phyloP scores from a whole-genome alignment of 2,329 filamentous ascomycete species.

The Venturiaceae sp. region DNA sequence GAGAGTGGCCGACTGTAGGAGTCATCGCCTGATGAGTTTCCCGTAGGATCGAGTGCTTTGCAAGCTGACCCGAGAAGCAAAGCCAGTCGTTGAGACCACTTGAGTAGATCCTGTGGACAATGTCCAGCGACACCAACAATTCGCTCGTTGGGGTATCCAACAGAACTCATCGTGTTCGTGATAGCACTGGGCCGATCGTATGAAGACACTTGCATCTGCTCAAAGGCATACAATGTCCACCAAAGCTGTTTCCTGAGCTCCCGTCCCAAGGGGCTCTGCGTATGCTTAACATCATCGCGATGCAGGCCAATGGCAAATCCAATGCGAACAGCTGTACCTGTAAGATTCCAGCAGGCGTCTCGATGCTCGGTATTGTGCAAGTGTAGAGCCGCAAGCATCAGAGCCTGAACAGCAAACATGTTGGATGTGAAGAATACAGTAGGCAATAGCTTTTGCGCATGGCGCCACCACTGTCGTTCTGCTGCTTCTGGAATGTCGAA shows the following conservation, averaged over 20 bases:
- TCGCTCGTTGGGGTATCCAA: slow-evolving; percentile 25
- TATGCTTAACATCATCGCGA: slow-evolving; percentile 27
- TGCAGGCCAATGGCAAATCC: slow-evolving; percentile 35
- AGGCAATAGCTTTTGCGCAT: slow-evolving; percentile 29
- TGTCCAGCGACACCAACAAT: slow-evolving; percentile 22
- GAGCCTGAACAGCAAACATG: slow-evolving; percentile 30
- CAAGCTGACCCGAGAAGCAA: slow-evolving; percentile 28
- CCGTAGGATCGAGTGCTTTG: slow-evolving; percentile 24
- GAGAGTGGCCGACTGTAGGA: slow-evolving; percentile 27
- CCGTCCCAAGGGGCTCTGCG: slow-evolving; percentile 23
- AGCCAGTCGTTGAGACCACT: slow-evolving; percentile 27
- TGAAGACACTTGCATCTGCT: slow-evolving; percentile 32
- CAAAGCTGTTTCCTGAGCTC: slow-evolving; percentile 21
- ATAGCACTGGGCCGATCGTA: slow-evolving; percentile 35
- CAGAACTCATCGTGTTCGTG: slow-evolving; percentile 23
- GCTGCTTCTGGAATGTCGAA: slow-evolving; percentile 24
- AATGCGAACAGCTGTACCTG: slow-evolving; percentile 32
- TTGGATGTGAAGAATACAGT: slow-evolving; percentile 34
- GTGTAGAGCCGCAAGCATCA: slow-evolving; percentile 32
- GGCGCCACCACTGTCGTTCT: slow-evolving; percentile 31
- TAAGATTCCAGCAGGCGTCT: slow-evolving; percentile 34
- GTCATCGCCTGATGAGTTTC: slow-evolving; percentile 19
- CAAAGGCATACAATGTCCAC: slow-evolving; percentile 25
- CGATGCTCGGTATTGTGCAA: slow-evolving; percentile 36
- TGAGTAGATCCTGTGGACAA: slow-evolving; percentile 26